Conservation (phyloP, 2,329 filamentous ascomycete species). For the Xylariaceae sp. region DNA sequence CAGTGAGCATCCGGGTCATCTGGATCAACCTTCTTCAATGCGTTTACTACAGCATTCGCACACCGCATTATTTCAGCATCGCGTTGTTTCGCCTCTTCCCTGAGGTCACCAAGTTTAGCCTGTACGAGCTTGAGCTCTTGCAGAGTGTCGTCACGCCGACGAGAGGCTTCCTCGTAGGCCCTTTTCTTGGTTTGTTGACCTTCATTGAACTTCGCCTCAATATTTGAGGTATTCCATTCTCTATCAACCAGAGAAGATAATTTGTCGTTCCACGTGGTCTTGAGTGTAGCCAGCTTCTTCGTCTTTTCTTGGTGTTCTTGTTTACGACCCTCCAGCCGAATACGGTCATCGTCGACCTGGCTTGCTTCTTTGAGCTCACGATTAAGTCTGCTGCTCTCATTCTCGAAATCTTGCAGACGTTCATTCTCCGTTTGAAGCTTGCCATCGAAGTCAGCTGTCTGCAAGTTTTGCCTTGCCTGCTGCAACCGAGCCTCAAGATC, state of each 20-base stretch:
- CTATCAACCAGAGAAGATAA: constrained; percentile 61
- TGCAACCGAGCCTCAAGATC: constrained; percentile 63
- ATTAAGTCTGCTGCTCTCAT: constrained; percentile 66
- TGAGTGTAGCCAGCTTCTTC: constrained; percentile 72
- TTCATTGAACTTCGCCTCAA: constrained; percentile 69
- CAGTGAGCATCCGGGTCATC: constrained; percentile 38
- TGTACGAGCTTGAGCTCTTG: constrained; percentile 75
- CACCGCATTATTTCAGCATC: constrained; percentile 58
- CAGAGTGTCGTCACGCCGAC: constrained; percentile 64
- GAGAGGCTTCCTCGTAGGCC: constrained; percentile 61
- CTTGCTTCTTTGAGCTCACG: constrained; percentile 82
- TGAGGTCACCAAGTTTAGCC: constrained; percentile 63
- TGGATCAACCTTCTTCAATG: constrained; percentile 41
- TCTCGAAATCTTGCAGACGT: constrained; percentile 66
- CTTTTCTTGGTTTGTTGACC: constrained; percentile 55
- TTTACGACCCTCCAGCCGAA: constrained; percentile 76
- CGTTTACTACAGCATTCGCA: constrained; percentile 52
- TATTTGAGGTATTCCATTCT: constrained; percentile 63
- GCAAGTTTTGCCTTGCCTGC: constrained; percentile 59
- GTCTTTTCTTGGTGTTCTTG: constrained; percentile 74
- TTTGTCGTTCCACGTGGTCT: constrained; percentile 67
- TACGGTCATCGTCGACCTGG: constrained; percentile 74
- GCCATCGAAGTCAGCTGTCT: constrained; percentile 63
- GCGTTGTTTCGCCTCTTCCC: constrained; percentile 62
- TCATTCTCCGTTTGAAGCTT: constrained; percentile 64